A percentile compares a stretch with the other conserved stretches of the same genome.
These are phyloP conservation scores for Aspergillus fijiensis DNA, from an alignment of 2,329 filamentous ascomycete genomes.

Conservation along the genomic window DNA sequence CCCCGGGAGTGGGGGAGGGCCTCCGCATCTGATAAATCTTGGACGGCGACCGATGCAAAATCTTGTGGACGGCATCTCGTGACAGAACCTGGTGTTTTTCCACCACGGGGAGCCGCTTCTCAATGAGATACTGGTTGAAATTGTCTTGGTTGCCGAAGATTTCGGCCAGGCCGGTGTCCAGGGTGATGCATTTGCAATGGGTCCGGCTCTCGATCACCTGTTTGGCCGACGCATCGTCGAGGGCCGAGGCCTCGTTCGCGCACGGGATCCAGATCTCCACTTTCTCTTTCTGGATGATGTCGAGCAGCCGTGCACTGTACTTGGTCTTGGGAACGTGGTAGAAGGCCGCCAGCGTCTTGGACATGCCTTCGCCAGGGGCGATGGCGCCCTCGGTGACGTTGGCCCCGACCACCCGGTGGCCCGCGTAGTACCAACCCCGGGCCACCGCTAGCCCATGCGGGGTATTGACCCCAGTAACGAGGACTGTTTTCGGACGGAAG, in stretches of 20 bases:
- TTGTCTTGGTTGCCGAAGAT: slow-evolving; percentile 64
- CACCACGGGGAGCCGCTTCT: slow-evolving; percentile 56
- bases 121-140: slow-evolving; percentile 61
- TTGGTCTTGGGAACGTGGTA: slow-evolving; percentile 49
- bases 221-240: slow-evolving; percentile 66
- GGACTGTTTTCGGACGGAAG: slow-evolving; percentile 55
- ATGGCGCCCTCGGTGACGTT: slow-evolving; percentile 57
- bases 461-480: slow-evolving; percentile 73
- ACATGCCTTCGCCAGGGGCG: slow-evolving; percentile 58
- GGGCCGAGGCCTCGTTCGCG: slow-evolving; percentile 64
- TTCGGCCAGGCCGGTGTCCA: slow-evolving; percentile 56
- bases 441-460: slow-evolving; percentile 68
- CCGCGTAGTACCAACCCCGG: slow-evolving; percentile 61
- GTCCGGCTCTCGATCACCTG: slow-evolving; percentile 60
- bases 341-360: slow-evolving; percentile 56
- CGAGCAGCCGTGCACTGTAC: slow-evolving; percentile 59
- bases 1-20: slow-evolving; percentile 45
- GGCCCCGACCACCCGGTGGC: slow-evolving; percentile 70
- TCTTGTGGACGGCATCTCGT: slow-evolving; percentile 52
- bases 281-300: slow-evolving; percentile 59
- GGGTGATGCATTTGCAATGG: slow-evolving; percentile 63
- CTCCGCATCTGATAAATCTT: slow-evolving; percentile 64
- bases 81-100: slow-evolving; percentile 56
- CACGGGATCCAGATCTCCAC: slow-evolving; percentile 73
- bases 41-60: slow-evolving; percentile 49